Evolutionary conservation across 495 filamentous ascomycete species (phyloP), one percentile per base, ranked within the genome.

Genomic region (Penicillium arizonense): DNA sequence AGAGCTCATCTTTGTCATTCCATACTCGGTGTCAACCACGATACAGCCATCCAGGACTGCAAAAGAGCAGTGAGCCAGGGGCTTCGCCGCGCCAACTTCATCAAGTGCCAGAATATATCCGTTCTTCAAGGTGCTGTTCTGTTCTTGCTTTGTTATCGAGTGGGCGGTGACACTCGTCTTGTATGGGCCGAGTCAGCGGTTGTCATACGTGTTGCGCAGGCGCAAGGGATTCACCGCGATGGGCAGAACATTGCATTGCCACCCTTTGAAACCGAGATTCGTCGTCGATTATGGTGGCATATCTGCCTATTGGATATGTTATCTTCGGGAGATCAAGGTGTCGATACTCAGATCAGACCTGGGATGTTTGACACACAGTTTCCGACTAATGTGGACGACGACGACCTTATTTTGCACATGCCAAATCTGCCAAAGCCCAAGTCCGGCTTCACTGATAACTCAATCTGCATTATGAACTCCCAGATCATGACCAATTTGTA

Each of bases 201-300:
- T 0, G 78, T 83, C 1, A 77, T 91, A 20, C 80, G 88, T 8
- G 83, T 92, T 53, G 86, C 83, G 9, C 86, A 91, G 51, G 79
- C 81, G 3, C 72, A 90, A 28, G 86, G 89, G 3, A 70, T 92
- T 24, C 89, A 91, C 62, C 76, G 85, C 12, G 89, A 92, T 56
- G 84, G 83, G 13, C 82, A 84, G 40, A 74, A 77, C 34, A 63
- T 87, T 0, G 68, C 70, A 0, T 63, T 86, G 2, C 56, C 69
- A 1, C 84, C 87, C 0, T 90, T 90, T 55, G 84, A 92, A 38
- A 77, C 80, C 11, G 90, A 94, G 59, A 87, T 91, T 73, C 77
- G 89, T 24, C 77, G 90, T 30, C 77, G 90, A 0, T 62, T 92
- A 5, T 94, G 89, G 83, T 91, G 87, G 81, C 82, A 87, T 32